Base-by-base conservation (phyloP, 192 early-diverging fungal species). In the Gryganskiella cystojenkinii region DNA sequence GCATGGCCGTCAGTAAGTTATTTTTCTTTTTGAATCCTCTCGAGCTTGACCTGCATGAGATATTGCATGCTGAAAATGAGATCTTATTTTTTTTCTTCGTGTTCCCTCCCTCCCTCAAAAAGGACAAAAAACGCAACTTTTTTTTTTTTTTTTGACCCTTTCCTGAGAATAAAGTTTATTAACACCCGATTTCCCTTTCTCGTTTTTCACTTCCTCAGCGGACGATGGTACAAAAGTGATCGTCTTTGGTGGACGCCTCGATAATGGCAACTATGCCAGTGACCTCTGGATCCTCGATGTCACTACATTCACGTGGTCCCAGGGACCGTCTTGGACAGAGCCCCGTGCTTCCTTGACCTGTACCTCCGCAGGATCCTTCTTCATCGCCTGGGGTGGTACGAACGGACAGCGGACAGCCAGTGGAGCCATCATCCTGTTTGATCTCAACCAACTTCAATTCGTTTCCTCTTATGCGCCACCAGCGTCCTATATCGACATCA, bases 141-240 rank as follows among this genome's bases (percentile, higher is more conserved):
- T n/a, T n/a, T n/a, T n/a, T n/a, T n/a, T n/a, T n/a, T n/a, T n/a
- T n/a, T n/a, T n/a, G n/a, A n/a, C n/a, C n/a, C n/a, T n/a, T n/a
- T n/a, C n/a, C n/a, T n/a, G n/a, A n/a, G n/a, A n/a, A n/a, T n/a
- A n/a, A n/a, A n/a, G n/a, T n/a, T n/a, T n/a, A n/a, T n/a, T n/a
- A n/a, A n/a, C n/a, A n/a, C n/a, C n/a, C n/a, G n/a, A n/a, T n/a
- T n/a, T n/a, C n/a, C n/a, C n/a, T 2, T 56, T 56, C 34, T 34
- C 15, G 1, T 31, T 15, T 56, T 11, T 2, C 31, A 15, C 22
- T 37, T 34, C 34, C 6, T 28, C 15, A 51, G 61, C 33, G 20
- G 61, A 63, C 34, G 61, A 63, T 63, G 47, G 61, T 30, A 51
- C 46, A 15, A 63, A 63, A 33, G 35, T 63, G 11, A 49, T 63